A percentile compares a stretch with the other conserved stretches of the same genome.
These are phyloP conservation scores for Lathyrus oleraceus DNA, from an alignment of 306 rosid species.

Conservation along the genomic window DNA sequence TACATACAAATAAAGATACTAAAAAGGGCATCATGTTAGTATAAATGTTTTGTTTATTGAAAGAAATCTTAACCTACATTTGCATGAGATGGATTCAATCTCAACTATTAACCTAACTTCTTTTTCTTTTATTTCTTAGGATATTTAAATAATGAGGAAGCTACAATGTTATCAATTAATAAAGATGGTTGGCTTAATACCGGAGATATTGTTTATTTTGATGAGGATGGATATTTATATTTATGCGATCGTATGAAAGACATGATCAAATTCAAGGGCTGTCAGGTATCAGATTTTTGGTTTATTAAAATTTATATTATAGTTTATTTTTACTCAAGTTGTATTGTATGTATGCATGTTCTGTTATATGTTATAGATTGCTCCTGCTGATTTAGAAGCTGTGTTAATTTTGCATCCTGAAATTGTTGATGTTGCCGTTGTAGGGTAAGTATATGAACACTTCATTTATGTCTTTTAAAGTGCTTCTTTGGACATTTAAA, in stretches of 20 bases:
- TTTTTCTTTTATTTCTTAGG: constrained; percentile 44
- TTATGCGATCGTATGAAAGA: constrained; percentile 78
- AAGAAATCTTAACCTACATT: background rate
- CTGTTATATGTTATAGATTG: no score
- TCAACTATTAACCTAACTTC: background rate
- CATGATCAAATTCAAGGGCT: constrained; percentile 86
- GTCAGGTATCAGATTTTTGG: constrained; percentile 54
- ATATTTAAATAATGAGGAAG: constrained; percentile 68
- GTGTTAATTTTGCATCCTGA: constrained; percentile 45
- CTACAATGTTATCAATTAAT: constrained; percentile 62
- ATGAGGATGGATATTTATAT: constrained; percentile 65
- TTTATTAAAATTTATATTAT: background rate
- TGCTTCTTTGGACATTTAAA: background rate
- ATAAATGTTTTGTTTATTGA: background rate
- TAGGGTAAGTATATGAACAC: constrained; percentile 33
- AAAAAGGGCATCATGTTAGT: background rate
- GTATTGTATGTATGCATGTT: no score
- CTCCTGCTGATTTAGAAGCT: constrained; percentile 55
- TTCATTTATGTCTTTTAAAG: constrained; percentile 1
- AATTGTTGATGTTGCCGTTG: constrained; percentile 45
- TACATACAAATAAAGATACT: background rate
- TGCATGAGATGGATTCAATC: background rate
- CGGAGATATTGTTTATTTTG: constrained; percentile 76
- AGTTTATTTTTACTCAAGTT: no score
- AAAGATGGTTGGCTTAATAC: constrained; percentile 75